Conservation (phyloP, 2,329 filamentous ascomycete species). For the Ramularia endophylla region DNA sequence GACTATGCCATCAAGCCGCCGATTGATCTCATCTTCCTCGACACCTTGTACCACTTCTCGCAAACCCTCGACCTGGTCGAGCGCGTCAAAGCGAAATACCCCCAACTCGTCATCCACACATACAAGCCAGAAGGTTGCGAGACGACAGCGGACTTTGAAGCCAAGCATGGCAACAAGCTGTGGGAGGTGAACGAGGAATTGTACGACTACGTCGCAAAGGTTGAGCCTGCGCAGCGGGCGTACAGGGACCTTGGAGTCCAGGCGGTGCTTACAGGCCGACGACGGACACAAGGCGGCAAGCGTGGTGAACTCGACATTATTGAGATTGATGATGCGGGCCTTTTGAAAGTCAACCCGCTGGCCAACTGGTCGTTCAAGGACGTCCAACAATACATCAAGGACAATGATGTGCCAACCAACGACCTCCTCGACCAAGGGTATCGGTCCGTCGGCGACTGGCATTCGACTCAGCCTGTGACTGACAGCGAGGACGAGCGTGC, state of each 20-base stretch:
- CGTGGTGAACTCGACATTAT: constrained; percentile 85
- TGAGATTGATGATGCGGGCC: constrained; percentile 82
- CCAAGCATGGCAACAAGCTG: constrained; percentile 71
- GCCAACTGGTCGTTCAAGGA: constrained; percentile 91
- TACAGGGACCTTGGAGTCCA: constrained; percentile 82
- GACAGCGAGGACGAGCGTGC: constrained; percentile 94
- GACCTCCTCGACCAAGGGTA: constrained; percentile 86
- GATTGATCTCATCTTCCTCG: constrained; percentile 49
- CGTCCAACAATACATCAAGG: constrained; percentile 79
- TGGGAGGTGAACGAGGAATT: constrained; percentile 83
- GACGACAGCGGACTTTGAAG: constrained; percentile 70
- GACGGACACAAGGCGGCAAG: constrained; percentile 87
- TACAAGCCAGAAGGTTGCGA: constrained; percentile 78
- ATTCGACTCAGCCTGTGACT: constrained; percentile 83
- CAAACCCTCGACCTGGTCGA: constrained; percentile 51
- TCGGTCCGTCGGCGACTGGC: constrained; percentile 97
- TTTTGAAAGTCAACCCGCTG: constrained; percentile 97
- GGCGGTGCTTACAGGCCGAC: constrained; percentile 85
- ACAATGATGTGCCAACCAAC: constrained; percentile 90
- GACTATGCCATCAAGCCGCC: constrained; percentile 52
- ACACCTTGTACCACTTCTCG: constrained; percentile 49
- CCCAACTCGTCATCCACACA: constrained; percentile 73
- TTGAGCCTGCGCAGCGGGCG: constrained; percentile 88
- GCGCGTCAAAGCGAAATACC: constrained; percentile 69
- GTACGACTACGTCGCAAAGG: constrained; percentile 97